These are phyloP conservation scores for Vittaforma corneae DNA, from an alignment of 371 early-diverging fungal genomes.

Conservation along the genomic window DNA sequence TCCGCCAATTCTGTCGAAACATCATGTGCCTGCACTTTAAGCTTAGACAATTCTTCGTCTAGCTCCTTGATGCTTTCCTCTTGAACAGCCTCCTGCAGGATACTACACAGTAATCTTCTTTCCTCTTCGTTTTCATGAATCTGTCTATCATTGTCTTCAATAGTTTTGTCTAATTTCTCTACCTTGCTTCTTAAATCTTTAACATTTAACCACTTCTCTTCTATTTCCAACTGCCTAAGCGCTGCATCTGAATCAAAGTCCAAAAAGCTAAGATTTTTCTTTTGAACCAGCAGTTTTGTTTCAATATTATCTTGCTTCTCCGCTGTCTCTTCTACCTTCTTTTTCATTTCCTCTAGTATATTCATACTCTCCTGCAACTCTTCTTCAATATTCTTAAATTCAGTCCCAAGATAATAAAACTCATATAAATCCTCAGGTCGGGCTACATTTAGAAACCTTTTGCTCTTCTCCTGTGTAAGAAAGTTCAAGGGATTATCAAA, in stretches of 20 bases:
- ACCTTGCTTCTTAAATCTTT: slow-evolving; percentile 15
- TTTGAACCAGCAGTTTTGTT: slow-evolving; percentile 8
- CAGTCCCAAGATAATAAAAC: slow-evolving; percentile 55
- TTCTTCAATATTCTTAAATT: slow-evolving; percentile 16
- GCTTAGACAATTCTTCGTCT: neutral
- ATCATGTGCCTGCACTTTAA: neutral
- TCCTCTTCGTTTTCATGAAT: slow-evolving; percentile 8
- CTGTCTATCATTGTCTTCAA: neutral
- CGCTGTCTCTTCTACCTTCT: slow-evolving; percentile 27
- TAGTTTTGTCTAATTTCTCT: slow-evolving; percentile 2
- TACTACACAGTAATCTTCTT: too few species aligned
- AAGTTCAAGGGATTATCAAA: slow-evolving; percentile 58
- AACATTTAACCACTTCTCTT: slow-evolving; percentile 43
- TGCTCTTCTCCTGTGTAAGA: slow-evolving; percentile 58
- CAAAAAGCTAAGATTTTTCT: slow-evolving; percentile 26
- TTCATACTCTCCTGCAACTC: slow-evolving; percentile 52
- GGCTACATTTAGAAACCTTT: slow-evolving; percentile 51
- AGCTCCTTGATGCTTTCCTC: neutral
- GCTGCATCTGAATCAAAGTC: slow-evolving; percentile 16
- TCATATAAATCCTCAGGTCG: slow-evolving; percentile 45
- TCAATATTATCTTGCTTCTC: slow-evolving; percentile 15
- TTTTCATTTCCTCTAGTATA: slow-evolving; percentile 39
- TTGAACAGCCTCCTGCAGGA: neutral
- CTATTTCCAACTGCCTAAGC: slow-evolving; percentile 35
- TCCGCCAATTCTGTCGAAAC: slow-evolving; percentile 1